A percentile compares a stretch with the other conserved stretches of the same genome.
Conservation (phyloP, 768 basidiomycete species). For the Lactarius hatsudake region DNA sequence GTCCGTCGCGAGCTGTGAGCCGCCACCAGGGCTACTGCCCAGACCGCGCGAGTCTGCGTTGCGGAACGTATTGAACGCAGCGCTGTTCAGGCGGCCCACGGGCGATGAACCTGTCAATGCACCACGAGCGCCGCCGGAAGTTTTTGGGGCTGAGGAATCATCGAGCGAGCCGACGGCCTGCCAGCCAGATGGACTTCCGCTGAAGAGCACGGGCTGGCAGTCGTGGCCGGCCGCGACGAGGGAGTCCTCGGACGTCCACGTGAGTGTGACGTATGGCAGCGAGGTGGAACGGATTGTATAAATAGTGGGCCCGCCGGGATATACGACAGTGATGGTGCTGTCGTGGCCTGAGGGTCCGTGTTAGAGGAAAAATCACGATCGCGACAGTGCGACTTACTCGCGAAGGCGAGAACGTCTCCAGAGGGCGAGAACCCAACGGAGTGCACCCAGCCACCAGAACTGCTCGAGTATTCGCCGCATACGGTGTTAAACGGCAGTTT, state of each 20-base stretch:
- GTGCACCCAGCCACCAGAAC: constrained; percentile 97
- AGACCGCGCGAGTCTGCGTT: constrained; percentile 82
- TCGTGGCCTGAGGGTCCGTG: constrained; percentile 70
- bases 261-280: constrained; percentile 79
- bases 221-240: constrained; percentile 95
- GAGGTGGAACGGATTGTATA: constrained; percentile 73
- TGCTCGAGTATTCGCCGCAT: constrained; percentile 88
- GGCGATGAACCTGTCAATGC: constrained; percentile 48
- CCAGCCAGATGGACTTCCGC: constrained; percentile 78
- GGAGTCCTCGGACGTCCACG: constrained; percentile 80
- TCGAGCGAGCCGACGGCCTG: constrained; percentile 77
- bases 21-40: constrained; percentile 34
- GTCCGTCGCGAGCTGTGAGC: constrained; percentile 41
- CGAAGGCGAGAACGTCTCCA: constrained; percentile 91
- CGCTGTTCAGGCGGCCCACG: constrained; percentile 73
- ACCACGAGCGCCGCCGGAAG: constrained; percentile 44
- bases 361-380: constrained; percentile 17
- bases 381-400: constrained; percentile 56
- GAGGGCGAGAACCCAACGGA: constrained; percentile 94
- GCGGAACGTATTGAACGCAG: constrained; percentile 92
- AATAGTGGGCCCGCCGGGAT: constrained; percentile 74
- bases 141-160: constrained; percentile 55
- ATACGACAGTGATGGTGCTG: constrained; percentile 89
- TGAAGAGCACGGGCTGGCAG: constrained; percentile 90
- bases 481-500: constrained; percentile 97